Base-by-base conservation (phyloP, 2,329 filamentous ascomycete species). In the Blastomyces emzantsi region DNA sequence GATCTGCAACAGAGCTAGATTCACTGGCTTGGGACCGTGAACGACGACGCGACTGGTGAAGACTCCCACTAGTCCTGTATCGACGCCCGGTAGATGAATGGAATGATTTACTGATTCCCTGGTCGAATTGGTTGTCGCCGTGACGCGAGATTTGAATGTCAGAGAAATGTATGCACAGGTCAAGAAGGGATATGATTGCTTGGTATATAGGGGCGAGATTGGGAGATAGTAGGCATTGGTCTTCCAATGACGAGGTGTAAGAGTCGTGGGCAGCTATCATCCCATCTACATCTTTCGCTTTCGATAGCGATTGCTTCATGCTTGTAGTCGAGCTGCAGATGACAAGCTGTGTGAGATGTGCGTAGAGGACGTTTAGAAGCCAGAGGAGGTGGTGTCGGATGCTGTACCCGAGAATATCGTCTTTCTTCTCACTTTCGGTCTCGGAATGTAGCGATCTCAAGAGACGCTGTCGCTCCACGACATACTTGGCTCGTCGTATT, bases 321-420 rank as follows among this genome's bases (percentile, higher is more conserved):
- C 80, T 78, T 1, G 75, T 70, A 1, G 82, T 83, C 28, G 85
- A 81, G 0, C 86, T 83, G 0, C 82, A 82, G 0, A 96, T 80
- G 1, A 92, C 89, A 1, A 91, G 82, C 19, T 86, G 87, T 3
- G 86, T 87, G 4, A 96, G 77, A 71, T 96, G 94, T 9, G 87
- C 86, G 69, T 90, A 87, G 1, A 96, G 70, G 0, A 83, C 85
- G 66, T 87, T 88, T 67, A 85, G 84, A 75, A 96, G 93, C 88
- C 90, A 93, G 13, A 92, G 77, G 3, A 96, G 80, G 60, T 83
- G 85, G 39, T 86, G 85, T 47, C 90, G 85, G 9, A 93, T 77
- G 41, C 73, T 73, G 64, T 76, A 77, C 51, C 75, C 75, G 17
- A 75, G 63, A 30, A 69, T 68, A 60, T 75, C 62, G 54, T 78